Conservation (phyloP, 345 rosid species). For the Citrus hindsii region DNA sequence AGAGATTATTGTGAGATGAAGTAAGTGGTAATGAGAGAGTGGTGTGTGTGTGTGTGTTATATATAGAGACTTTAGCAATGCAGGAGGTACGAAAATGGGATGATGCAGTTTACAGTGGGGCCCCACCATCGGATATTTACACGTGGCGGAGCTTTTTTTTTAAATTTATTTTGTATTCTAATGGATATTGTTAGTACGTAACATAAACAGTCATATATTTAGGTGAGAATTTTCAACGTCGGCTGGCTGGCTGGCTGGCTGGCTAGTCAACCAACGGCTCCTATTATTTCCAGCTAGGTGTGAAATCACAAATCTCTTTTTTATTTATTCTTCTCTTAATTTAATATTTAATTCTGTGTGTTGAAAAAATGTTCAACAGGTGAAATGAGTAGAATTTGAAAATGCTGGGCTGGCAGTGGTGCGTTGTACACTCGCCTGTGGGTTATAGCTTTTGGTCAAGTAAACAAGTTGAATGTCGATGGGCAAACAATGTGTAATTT, state of each 20-base stretch:
- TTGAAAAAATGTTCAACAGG: not conserved
- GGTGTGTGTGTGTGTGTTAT: not conserved
- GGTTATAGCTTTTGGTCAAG: not conserved
- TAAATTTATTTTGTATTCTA: not conserved
- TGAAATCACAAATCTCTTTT: not conserved
- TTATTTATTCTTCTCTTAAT: not conserved
- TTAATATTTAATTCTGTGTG: not conserved
- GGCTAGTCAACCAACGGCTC: conserved; percentile 47
- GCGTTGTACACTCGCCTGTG: not conserved
- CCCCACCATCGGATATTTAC: conserved; percentile 18
- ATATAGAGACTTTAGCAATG: conserved; percentile 13
- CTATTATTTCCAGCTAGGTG: not conserved
- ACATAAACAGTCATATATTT: too few species aligned
- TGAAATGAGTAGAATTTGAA: not conserved
- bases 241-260: conserved; percentile 24
- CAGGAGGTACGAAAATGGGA: conserved; percentile 16
- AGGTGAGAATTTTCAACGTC: not conserved
- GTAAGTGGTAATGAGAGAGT: not conserved
- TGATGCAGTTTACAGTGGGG: conserved; percentile 25
- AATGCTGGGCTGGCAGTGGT: not conserved
- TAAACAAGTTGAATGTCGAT: not conserved
- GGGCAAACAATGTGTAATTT: not conserved
- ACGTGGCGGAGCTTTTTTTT: conserved; percentile 22
- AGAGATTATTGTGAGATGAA: not conserved
- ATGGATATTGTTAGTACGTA: not conserved